These are phyloP conservation scores for Dissophora ornata DNA, from an alignment of 192 early-diverging fungal species.

Conservation along the genomic window DNA sequence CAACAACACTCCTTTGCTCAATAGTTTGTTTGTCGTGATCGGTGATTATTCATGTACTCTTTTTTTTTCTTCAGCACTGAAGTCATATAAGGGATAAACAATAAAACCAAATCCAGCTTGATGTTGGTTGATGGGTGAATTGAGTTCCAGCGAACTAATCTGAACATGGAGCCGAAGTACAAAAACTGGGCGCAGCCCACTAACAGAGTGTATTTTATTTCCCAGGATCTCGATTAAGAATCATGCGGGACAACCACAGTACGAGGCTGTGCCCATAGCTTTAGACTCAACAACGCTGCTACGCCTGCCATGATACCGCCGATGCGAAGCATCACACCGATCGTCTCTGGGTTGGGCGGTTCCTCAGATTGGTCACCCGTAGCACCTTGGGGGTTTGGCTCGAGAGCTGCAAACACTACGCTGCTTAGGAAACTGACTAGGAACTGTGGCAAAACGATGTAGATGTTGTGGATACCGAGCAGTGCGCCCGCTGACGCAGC, in stretches of 20 bases:
- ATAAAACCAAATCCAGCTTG: too few species aligned
- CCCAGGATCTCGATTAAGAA: too few species aligned
- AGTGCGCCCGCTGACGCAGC: conserved; percentile 75
- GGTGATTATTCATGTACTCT: too few species aligned
- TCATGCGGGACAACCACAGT: neutral
- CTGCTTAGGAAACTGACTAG: conserved; percentile 84
- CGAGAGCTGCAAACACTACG: conserved; percentile 84
- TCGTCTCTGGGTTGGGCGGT: conserved; percentile 57
- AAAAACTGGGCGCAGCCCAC: too few species aligned
- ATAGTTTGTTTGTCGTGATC: too few species aligned
- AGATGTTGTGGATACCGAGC: conserved; percentile 95
- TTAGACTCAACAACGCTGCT: conserved; percentile 55
- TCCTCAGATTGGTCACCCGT: conserved; percentile 4
- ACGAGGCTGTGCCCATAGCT: conserved; percentile 49
- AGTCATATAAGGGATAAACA: too few species aligned
- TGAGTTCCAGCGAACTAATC: too few species aligned
- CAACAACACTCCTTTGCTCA: too few species aligned
- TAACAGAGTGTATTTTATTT: too few species aligned
- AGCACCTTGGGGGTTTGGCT: conserved; percentile 26
- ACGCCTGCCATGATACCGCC: conserved; percentile 67
- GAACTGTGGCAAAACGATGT: conserved; percentile 94
- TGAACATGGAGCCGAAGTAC: too few species aligned
- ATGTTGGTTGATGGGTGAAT: too few species aligned
- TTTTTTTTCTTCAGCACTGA: too few species aligned
- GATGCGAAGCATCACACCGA: conserved; percentile 66